phyloP scores from a whole-genome alignment of 345 rosid genomes.

The Chamaenerion angustifolium region DNA sequence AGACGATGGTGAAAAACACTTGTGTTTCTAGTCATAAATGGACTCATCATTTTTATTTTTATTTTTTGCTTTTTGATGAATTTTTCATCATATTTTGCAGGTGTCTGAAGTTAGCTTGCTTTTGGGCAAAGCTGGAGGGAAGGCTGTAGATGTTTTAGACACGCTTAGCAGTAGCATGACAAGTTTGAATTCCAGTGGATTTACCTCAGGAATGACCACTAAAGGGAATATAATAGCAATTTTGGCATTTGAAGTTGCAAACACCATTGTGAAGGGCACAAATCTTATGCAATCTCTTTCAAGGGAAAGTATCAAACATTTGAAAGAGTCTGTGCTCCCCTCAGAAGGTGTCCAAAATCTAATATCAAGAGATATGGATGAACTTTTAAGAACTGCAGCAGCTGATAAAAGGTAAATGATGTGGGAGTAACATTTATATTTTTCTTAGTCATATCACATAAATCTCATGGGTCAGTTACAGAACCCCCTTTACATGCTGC shows the following conservation, averaged over 20 bases:
- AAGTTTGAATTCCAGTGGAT: conserved; percentile 49
- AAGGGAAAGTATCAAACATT: conserved; percentile 45
- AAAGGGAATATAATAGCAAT: conserved; percentile 76
- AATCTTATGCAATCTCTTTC: conserved; percentile 89
- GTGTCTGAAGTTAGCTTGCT: conserved; percentile 82
- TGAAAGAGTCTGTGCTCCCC: conserved; percentile 75
- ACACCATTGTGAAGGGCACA: conserved; percentile 86
- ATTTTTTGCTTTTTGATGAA: not conserved
- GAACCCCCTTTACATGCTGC: too few species aligned
- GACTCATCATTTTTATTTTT: too few species aligned
- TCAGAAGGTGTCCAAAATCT: conserved; percentile 83
- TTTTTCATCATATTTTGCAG: conserved; percentile 23
- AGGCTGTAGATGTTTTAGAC: conserved; percentile 87
- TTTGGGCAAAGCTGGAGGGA: conserved; percentile 89
- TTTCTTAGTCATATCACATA: too few species aligned
- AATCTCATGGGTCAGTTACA: too few species aligned
- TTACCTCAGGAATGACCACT: conserved; percentile 60
- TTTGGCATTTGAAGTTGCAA: conserved; percentile 91
- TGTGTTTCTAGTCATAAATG: too few species aligned
- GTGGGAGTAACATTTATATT: too few species aligned
- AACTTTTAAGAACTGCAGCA: conserved; percentile 64
- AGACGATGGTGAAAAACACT: too few species aligned
- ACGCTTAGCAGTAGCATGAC: conserved; percentile 96
- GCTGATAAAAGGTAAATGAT: conserved; percentile 66
- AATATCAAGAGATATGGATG: conserved; percentile 73